Conservation (phyloP, 169 alveolate species). For the Plasmodium vivax region DNA sequence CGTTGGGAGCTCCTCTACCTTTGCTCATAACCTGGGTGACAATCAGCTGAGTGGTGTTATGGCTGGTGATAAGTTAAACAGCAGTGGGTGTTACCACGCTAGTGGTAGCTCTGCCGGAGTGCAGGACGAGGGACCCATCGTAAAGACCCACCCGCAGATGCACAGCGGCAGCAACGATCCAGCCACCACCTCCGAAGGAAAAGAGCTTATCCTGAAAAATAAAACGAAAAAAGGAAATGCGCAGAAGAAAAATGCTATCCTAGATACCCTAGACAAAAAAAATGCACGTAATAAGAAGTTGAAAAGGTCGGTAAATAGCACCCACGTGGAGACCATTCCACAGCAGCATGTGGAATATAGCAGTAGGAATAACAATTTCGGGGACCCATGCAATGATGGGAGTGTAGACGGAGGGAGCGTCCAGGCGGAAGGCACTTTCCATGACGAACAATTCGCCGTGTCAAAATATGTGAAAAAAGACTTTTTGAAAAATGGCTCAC, state of each 20-base stretch:
- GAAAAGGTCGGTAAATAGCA: conserved; percentile 2
- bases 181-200: not conserved
- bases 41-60: not conserved
- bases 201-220: not conserved
- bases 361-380: not conserved
- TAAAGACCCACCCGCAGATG: not conserved
- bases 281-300: conserved; percentile 20
- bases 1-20: not conserved
- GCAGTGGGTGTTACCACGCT: not conserved
- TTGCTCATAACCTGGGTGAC: not conserved
- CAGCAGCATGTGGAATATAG: not conserved
- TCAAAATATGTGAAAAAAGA: not conserved
- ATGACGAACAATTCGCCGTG: not conserved
- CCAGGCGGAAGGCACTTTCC: not conserved
- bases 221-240: conserved; percentile 1
- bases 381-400: not conserved
- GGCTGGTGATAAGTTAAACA: not conserved
- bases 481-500: not conserved
- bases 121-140: not conserved
- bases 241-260: conserved; percentile 16
- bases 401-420: not conserved
- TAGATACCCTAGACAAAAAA: not conserved
- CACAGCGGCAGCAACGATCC: not conserved
- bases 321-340: not conserved
- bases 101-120: not conserved